Percentiles rank a stretch among this genome's conserved stretches.
Evolutionary conservation across 257 asterid genomes (phyloP).

Genomic region (Mentha longifolia): DNA sequence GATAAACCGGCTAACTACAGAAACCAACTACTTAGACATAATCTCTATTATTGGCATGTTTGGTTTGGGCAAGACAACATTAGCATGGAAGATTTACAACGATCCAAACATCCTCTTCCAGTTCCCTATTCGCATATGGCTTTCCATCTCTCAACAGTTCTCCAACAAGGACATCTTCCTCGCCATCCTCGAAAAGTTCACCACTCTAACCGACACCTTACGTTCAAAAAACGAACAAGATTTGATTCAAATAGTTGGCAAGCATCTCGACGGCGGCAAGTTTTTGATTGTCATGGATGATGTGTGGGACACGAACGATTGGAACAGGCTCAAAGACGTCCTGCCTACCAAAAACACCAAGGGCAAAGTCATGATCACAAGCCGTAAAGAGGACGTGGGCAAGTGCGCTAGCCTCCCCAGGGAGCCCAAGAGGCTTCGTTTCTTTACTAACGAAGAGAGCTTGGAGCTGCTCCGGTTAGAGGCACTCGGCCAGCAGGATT

Average conservation of each 20-base stretch:
- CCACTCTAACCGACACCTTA: background rate
- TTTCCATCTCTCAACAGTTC: conserved; percentile 27
- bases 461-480: conserved; percentile 2
- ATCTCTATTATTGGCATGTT: conserved; percentile 22
- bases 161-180: conserved; percentile 19
- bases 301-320: background rate
- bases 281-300: conserved; percentile 21
- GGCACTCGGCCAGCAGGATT: background rate
- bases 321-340: background rate
- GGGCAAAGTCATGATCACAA: conserved; percentile 9
- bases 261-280: background rate
- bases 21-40: conserved; percentile 8
- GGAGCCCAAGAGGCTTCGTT: background rate
- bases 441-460: background rate
- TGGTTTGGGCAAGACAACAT: conserved; percentile 23
- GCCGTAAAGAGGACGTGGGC: background rate
- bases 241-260: background rate
- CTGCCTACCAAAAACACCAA: background rate
- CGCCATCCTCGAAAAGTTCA: conserved; percentile 16
- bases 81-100: conserved; percentile 20
- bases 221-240: background rate
- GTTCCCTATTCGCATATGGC: conserved; percentile 23
- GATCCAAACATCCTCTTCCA: background rate
- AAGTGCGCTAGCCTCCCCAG: background rate
- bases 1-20: background rate